These are phyloP conservation scores for Penicillium taxi DNA, from an alignment of 495 filamentous ascomycete genomes.

Conservation along the genomic window DNA sequence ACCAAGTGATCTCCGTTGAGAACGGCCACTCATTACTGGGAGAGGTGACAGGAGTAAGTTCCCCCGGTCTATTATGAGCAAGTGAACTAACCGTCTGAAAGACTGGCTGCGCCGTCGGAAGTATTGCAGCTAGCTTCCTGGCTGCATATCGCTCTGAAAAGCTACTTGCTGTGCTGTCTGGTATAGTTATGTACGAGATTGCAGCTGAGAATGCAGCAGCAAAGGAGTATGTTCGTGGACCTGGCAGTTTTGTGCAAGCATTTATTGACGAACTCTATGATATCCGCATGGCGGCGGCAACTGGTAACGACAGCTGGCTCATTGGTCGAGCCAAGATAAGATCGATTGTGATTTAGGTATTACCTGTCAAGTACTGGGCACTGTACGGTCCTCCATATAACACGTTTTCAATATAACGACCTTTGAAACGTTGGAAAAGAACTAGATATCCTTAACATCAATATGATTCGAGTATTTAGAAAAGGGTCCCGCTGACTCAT, in stretches of 20 bases:
- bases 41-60: conserved; percentile 66
- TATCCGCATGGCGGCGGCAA: conserved; percentile 41
- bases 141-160: conserved; percentile 52
- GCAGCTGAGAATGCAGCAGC: conserved; percentile 19
- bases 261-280: conserved; percentile 68
- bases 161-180: conserved; percentile 49
- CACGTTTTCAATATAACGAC: too few species aligned
- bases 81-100: conserved; percentile 13
- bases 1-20: conserved; percentile 51
- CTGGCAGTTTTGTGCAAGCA: conserved; percentile 80
- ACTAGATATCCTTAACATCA: too few species aligned
- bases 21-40: conserved; percentile 76
- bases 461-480: too few species aligned
- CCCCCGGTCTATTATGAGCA: not conserved
- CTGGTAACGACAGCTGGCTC: conserved; percentile 48
- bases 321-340: conserved; percentile 47
- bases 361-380: too few species aligned
- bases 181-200: conserved; percentile 25
- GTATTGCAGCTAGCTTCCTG: conserved; percentile 66
- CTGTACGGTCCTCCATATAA: too few species aligned
- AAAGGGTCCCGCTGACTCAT: too few species aligned
- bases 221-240: conserved; percentile 60
- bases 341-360: too few species aligned
- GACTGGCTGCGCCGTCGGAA: conserved; percentile 81
- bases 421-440: too few species aligned